Evolutionary conservation across 805 yeast species (phyloP).

Genomic region (Candida namnaoensis): DNA sequence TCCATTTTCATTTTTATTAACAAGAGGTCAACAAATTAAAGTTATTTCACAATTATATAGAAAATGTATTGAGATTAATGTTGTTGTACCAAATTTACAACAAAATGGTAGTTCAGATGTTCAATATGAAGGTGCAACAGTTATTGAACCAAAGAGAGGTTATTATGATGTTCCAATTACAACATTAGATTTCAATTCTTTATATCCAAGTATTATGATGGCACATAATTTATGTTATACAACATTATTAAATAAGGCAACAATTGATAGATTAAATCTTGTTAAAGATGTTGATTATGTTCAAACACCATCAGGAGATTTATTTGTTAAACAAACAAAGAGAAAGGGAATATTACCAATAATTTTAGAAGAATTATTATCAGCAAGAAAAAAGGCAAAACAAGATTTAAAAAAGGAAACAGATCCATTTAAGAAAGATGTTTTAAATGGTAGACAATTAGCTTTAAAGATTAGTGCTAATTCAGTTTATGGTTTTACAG

Average conservation of each 20-base stretch:
- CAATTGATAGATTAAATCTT: slow-evolving; percentile 57
- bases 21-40: slow-evolving; percentile 97
- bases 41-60: slow-evolving; percentile 93
- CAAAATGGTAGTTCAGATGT: slow-evolving; percentile 76
- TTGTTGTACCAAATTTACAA: slow-evolving; percentile 86
- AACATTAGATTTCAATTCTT: slow-evolving; percentile 92
- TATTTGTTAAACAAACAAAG: slow-evolving; percentile 60
- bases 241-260: slow-evolving; percentile 62
- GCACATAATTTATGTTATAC: slow-evolving; percentile 97
- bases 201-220: slow-evolving; percentile 98
- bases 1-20: slow-evolving; percentile 79
- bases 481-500: slow-evolving; percentile 98
- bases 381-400: slow-evolving; percentile 92
- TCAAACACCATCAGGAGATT: slow-evolving; percentile 86
- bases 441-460: slow-evolving; percentile 92
- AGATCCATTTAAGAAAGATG: slow-evolving; percentile 90
- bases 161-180: slow-evolving; percentile 97
- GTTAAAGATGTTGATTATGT: slow-evolving; percentile 73
- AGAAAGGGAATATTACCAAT: slow-evolving; percentile 89
- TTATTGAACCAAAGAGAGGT: slow-evolving; percentile 93
- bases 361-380: slow-evolving; percentile 76
- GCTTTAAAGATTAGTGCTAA: slow-evolving; percentile 96
- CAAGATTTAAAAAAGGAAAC: slow-evolving; percentile 84
- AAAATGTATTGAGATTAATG: slow-evolving; percentile 79
- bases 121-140: slow-evolving; percentile 97